Evolutionary conservation across 2,329 filamentous ascomycete species (phyloP), one percentile per base, ranked within the genome.

Genomic region (Colletotrichum caudatum): DNA sequence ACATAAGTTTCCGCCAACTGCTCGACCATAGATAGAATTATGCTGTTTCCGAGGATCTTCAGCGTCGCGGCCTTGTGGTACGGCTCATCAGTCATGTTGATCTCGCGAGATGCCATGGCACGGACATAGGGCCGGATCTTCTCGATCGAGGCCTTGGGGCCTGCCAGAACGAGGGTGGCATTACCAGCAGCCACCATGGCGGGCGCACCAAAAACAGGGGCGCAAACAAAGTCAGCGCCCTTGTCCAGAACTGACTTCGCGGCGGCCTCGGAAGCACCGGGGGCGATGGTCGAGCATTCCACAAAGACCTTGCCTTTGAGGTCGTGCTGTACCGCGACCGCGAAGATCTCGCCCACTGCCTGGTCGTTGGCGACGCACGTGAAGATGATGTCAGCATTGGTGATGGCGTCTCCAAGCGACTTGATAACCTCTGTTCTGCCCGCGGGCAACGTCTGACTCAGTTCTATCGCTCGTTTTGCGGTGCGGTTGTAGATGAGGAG

Each of bases 281-380:
- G 94, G 80, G 96, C 93, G 46, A 97, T 89, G 35, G 94, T 97
- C 4, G 93, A 96, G 85, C 92, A 95, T 78, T 97, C 94, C 41
- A 97, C 88, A 75, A 97, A 91, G 20, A 96, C 84, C 83, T 97
- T 97, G 73, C 89, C 90, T 37, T 85, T 85, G 23, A 93, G 82
- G 69, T 89, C 83, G 23, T 82, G 78, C 59, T 87, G 76, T 4
- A 94, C 82, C 39, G 92, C 87, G 3, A 85, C 79, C 53, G 86
- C 80, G 71, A 94, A 86, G 26, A 90, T 89, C 5, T 87, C 82
- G 69, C 89, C 87, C 54, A 97, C 89, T 6, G 93, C 92, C 3
- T 87, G 84, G 79, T 97, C 94, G 78, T 96, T 92, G 74, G 92
- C 89, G 4, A 97, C 86, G 78, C 93, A 97, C 73, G 90, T 90